Percentiles rank a stretch among this genome's conserved stretches.
Conservation (phyloP, 2,329 filamentous ascomycete genomes). For the Fusarium sp. region DNA sequence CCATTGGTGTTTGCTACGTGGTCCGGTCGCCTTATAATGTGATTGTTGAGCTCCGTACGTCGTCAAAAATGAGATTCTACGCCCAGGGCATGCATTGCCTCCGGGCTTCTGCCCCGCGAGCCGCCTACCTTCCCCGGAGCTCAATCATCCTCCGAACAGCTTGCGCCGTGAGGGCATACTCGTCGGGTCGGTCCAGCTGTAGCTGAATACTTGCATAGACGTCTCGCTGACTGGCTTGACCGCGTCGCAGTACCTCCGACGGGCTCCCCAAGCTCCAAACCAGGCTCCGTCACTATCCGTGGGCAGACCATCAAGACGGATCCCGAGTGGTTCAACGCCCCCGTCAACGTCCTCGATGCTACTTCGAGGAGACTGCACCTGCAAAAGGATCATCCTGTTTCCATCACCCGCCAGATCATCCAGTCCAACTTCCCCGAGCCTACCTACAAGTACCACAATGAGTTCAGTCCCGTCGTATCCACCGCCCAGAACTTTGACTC, state of each 20-base stretch:
- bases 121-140: constrained; percentile 37
- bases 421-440: constrained; percentile 82
- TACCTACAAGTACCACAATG: constrained; percentile 77
- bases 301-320: constrained; percentile 67
- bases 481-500: constrained; percentile 94
- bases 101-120: constrained; percentile 39
- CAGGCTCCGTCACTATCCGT: constrained; percentile 61
- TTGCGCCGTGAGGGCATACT: constrained; percentile 39
- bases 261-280: constrained; percentile 41
- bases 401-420: constrained; percentile 90
- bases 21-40: constrained; percentile 25
- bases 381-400: constrained; percentile 87
- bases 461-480: constrained; percentile 82
- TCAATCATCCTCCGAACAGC: constrained; percentile 36
- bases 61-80: constrained; percentile 40
- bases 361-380: constrained; percentile 84
- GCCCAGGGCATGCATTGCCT: constrained; percentile 43
- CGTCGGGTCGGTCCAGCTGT: constrained; percentile 38
- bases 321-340: constrained; percentile 81
- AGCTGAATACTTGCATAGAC: constrained; percentile 20
- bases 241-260: constrained; percentile 31
- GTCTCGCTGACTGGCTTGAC: constrained; percentile 35
- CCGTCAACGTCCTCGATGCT: constrained; percentile 75
- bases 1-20: constrained; percentile 22
- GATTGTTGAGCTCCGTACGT: constrained; percentile 30